Evolutionary conservation across 768 basidiomycete species (phyloP).

Genomic region (Termitomyces sp.): DNA sequence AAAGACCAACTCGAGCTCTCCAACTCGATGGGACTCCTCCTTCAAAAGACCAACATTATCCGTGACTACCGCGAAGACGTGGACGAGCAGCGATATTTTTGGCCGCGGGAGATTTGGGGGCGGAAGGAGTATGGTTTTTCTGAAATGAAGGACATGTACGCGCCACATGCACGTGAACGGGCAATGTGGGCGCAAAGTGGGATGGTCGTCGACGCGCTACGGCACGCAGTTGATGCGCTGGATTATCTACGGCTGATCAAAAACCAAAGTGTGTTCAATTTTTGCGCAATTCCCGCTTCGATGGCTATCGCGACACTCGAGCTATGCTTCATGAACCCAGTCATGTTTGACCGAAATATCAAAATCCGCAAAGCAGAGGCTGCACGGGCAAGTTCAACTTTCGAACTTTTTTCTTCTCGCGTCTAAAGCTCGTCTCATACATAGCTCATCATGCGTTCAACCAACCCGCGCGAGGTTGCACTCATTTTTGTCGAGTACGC

Average conservation of each 20-base stretch:
- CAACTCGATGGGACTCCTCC: slow-evolving; percentile 91
- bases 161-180: slow-evolving; percentile 48
- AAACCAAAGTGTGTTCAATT: slow-evolving; percentile 93
- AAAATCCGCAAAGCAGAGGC: slow-evolving; percentile 95
- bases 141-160: slow-evolving; percentile 64
- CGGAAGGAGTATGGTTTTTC: slow-evolving; percentile 56
- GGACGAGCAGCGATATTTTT: slow-evolving; percentile 82
- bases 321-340: slow-evolving; percentile 89
- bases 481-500: slow-evolving; percentile 82
- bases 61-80: slow-evolving; percentile 92
- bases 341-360: slow-evolving; percentile 81
- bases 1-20: slow-evolving; percentile 79
- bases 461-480: slow-evolving; percentile 88
- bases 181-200: slow-evolving; percentile 81
- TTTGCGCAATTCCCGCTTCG: slow-evolving; percentile 88
- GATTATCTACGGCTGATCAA: slow-evolving; percentile 85
- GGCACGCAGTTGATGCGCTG: slow-evolving; percentile 79
- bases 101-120: slow-evolving; percentile 92
- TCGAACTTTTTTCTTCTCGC: not conserved
- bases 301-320: slow-evolving; percentile 96
- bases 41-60: slow-evolving; percentile 98
- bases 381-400: slow-evolving; percentile 50
- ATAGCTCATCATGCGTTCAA: slow-evolving; percentile 88
- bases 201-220: slow-evolving; percentile 84
- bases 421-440: not conserved